A percentile compares a stretch with the other conserved stretches of the same genome.
phyloP scores from a whole-genome alignment of 148 eudicot genomes.

The Dysphania ambrosioides region DNA sequence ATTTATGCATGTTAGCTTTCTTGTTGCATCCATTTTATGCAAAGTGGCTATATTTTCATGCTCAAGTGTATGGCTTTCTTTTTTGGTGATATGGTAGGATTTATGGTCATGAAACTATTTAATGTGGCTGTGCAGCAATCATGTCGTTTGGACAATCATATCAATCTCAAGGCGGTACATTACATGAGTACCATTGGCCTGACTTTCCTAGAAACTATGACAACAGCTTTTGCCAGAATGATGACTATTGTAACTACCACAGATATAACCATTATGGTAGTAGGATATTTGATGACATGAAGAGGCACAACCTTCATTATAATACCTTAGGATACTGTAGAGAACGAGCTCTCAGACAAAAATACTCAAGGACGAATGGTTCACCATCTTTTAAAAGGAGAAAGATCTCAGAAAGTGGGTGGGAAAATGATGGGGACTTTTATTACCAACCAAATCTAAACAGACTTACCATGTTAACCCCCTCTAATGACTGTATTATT shows the following conservation, averaged over 20 bases:
- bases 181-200: constrained; percentile 37
- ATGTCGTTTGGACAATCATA: constrained; percentile 56
- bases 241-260: constrained; percentile 28
- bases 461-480: constrained; percentile 21
- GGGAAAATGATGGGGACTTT: constrained; percentile 41
- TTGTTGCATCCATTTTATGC: neutral
- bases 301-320: constrained; percentile 27
- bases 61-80: no score
- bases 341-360: constrained; percentile 28
- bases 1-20: neutral
- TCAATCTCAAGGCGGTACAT: constrained; percentile 48
- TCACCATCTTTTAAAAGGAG: constrained; percentile 62
- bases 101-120: neutral
- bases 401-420: constrained; percentile 49
- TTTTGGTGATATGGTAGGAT: no score
- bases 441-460: constrained; percentile 33
- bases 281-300: constrained; percentile 25
- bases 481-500: constrained; percentile 21
- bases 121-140: constrained; percentile 34
- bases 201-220: constrained; percentile 35
- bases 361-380: constrained; percentile 25
- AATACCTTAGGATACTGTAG: constrained; percentile 32
- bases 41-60: no score
- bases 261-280: constrained; percentile 26
- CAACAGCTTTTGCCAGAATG: constrained; percentile 27